Conservation (phyloP, 345 rosid species). For the Acer negundo region DNA sequence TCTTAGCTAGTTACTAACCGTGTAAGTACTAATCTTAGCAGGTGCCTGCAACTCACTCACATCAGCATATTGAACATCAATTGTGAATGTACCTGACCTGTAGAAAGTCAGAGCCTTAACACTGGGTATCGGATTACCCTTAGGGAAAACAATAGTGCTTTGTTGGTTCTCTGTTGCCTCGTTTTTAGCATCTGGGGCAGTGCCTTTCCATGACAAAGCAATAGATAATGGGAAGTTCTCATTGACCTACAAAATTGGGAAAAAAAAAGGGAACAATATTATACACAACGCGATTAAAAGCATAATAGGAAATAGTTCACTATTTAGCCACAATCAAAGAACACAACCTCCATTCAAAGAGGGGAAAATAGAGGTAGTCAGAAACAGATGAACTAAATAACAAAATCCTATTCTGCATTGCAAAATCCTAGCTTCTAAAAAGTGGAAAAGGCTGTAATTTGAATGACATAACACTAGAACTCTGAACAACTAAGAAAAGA, state of each 20-base stretch:
- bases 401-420: neutral
- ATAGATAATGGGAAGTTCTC: slow-evolving; percentile 87
- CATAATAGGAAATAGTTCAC: neutral
- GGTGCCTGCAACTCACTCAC: slow-evolving; percentile 63
- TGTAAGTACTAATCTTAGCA: slow-evolving; percentile 78
- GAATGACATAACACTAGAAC: neutral
- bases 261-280: neutral
- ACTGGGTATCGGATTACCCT: slow-evolving; percentile 88
- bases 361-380: neutral
- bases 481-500: neutral
- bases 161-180: slow-evolving; percentile 72
- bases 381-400: neutral
- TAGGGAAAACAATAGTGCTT: slow-evolving; percentile 75
- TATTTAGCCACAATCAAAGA: neutral
- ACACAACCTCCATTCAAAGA: neutral
- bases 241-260: slow-evolving; percentile 48
- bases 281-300: too few relatives aligned
- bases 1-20: slow-evolving; percentile 38
- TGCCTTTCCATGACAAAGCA: slow-evolving; percentile 81
- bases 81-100: slow-evolving; percentile 69
- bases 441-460: neutral
- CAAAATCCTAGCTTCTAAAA: neutral
- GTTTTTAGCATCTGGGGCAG: slow-evolving; percentile 61
- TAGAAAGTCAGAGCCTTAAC: slow-evolving; percentile 83
- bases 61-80: slow-evolving; percentile 81